phyloP scores from a whole-genome alignment of 169 alveolate genomes.

The Plasmodium sp. region DNA sequence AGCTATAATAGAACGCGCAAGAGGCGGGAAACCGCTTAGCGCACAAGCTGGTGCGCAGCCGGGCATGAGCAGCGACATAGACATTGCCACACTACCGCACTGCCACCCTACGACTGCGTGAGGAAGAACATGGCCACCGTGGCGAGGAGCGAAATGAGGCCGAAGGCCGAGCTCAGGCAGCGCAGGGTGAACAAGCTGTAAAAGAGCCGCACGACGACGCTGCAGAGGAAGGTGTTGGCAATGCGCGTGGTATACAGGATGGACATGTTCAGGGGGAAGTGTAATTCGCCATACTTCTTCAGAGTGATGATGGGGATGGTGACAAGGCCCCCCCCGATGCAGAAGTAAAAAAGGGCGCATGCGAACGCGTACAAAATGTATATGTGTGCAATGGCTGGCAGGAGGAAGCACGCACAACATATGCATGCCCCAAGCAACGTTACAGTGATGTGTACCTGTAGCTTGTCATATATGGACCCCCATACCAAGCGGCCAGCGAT shows the following conservation, averaged over 20 bases:
- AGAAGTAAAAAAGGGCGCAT: constrained; percentile 49
- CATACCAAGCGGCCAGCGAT: constrained; percentile 51
- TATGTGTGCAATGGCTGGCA: constrained; percentile 28
- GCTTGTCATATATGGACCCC: constrained; percentile 49
- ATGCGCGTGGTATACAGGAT: constrained; percentile 42
- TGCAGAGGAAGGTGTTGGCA: constrained; percentile 60
- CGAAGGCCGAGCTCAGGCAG: constrained; percentile 21
- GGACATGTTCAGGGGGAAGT: constrained; percentile 51
- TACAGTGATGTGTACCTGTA: background rate
- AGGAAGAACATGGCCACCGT: constrained; percentile 6
- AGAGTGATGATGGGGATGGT: constrained; percentile 62
- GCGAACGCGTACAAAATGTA: constrained; percentile 3
- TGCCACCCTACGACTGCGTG: background rate
- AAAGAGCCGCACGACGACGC: constrained; percentile 1
- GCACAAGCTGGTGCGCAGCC: too few species aligned
- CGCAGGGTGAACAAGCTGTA: constrained; percentile 18
- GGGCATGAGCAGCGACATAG: background rate
- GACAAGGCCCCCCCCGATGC: constrained; percentile 48
- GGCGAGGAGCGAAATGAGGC: constrained; percentile 6
- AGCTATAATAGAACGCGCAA: background rate
- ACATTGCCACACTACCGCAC: background rate
- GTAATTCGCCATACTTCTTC: constrained; percentile 38
- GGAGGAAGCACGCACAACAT: constrained; percentile 11
- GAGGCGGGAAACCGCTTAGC: background rate
- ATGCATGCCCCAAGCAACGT: constrained; percentile 14